Conservation (phyloP, 352 stramenopile species). For the Peronospora farinosa region DNA sequence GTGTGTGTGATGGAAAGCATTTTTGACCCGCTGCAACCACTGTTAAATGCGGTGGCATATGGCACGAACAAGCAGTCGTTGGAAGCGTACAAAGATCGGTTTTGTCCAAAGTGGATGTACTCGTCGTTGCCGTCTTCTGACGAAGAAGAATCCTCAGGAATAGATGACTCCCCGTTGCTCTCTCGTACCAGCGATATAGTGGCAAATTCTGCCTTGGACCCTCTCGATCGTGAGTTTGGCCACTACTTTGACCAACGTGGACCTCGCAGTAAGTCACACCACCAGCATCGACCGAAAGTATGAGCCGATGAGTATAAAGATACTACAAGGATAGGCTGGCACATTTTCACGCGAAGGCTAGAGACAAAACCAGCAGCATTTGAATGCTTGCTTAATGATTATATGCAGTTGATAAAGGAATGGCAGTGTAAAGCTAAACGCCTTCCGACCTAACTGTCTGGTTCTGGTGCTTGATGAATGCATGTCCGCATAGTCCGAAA, state of each 20-base stretch:
- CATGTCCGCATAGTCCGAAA: not conserved
- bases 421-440: constrained; percentile 18
- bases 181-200: constrained; percentile 7
- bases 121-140: constrained; percentile 49
- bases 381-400: constrained; percentile 21
- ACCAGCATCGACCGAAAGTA: constrained; percentile 9
- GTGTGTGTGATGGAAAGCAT: constrained; percentile 62
- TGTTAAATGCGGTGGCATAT: constrained; percentile 63
- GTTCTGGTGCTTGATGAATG: constrained; percentile 9
- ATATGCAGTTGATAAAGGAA: constrained; percentile 23
- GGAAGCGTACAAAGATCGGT: constrained; percentile 65
- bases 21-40: constrained; percentile 61
- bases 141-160: constrained; percentile 48
- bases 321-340: not conserved
- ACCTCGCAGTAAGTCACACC: constrained; percentile 14
- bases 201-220: constrained; percentile 16
- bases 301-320: constrained; percentile 7
- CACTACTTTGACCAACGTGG: constrained; percentile 32
- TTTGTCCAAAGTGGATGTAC: constrained; percentile 61
- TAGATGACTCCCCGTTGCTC: constrained; percentile 43
- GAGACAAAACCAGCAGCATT: constrained; percentile 13
- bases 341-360: not conserved
- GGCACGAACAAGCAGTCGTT: constrained; percentile 66
- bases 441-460: constrained; percentile 22
- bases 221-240: constrained; percentile 34